Evolutionary conservation across 2,329 filamentous ascomycete species (phyloP).

Genomic region (Claviceps digitariae): DNA sequence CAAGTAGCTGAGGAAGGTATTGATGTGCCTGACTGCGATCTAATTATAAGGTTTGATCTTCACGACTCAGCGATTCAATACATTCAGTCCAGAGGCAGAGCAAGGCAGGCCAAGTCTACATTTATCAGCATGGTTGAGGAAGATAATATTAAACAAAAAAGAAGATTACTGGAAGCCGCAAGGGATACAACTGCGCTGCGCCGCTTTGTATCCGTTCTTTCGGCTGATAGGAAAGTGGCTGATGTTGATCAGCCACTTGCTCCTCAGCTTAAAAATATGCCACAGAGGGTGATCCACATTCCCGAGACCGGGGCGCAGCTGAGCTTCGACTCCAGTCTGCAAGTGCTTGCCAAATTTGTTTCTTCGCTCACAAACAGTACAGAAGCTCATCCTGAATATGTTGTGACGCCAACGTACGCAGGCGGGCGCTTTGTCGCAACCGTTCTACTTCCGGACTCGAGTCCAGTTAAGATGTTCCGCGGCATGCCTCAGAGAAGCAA

Average conservation of each 20-base stretch:
- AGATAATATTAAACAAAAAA: constrained; percentile 47
- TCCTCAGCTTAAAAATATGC: constrained; percentile 10
- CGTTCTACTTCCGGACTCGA: constrained; percentile 60
- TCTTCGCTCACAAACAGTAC: constrained; percentile 38
- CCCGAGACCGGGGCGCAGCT: constrained; percentile 60
- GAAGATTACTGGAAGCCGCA: constrained; percentile 44
- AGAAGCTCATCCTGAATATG: constrained; percentile 40
- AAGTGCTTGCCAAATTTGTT: constrained; percentile 60
- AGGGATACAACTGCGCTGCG: constrained; percentile 51
- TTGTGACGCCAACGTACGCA: constrained; percentile 33
- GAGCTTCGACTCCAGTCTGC: constrained; percentile 61
- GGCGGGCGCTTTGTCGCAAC: constrained; percentile 59
- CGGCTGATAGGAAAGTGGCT: constrained; percentile 50
- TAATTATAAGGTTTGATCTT: constrained; percentile 67
- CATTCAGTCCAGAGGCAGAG: constrained; percentile 81
- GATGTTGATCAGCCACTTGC: constrained; percentile 10
- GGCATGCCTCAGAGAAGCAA: constrained; percentile 58
- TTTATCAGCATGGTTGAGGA: constrained; percentile 76
- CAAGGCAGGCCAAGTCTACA: constrained; percentile 61
- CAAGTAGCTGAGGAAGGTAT: constrained; percentile 56
- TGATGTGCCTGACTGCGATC: constrained; percentile 54
- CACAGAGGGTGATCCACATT: constrained; percentile 44
- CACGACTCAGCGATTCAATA: constrained; percentile 89
- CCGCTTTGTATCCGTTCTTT: constrained; percentile 62
- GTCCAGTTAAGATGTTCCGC: constrained; percentile 53